These are phyloP conservation scores for Candida maltosa DNA, from an alignment of 805 yeast genomes.

Conservation along the genomic window DNA sequence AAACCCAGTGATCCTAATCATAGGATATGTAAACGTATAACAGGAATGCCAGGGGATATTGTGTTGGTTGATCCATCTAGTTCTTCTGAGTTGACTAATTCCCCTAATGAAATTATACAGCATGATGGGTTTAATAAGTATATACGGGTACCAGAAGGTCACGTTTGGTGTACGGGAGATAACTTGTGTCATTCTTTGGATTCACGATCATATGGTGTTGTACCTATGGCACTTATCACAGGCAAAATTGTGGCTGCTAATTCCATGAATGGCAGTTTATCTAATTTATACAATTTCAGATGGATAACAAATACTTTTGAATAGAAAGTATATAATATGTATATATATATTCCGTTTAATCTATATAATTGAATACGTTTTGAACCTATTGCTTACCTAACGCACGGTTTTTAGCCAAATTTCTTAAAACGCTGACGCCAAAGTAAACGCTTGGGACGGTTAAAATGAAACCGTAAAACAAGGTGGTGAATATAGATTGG, in stretches of 20 bases:
- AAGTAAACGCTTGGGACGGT: conserved; percentile 53
- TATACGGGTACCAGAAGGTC: conserved; percentile 86
- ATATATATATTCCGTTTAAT: not conserved
- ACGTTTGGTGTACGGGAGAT: conserved; percentile 97
- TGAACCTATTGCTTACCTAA: conserved; percentile 15
- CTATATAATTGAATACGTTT: not conserved
- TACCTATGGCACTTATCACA: conserved; percentile 83
- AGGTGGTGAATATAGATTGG: conserved; percentile 57
- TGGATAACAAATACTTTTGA: conserved; percentile 50
- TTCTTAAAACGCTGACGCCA: conserved; percentile 66
- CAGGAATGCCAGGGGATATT: conserved; percentile 95
- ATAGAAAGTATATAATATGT: conserved; percentile 18
- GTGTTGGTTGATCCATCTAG: conserved; percentile 78
- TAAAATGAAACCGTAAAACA: conserved; percentile 45
- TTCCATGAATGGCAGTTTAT: conserved; percentile 46
- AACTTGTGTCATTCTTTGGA: conserved; percentile 84
- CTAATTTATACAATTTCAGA: conserved; percentile 57
- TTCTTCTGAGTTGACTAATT: conserved; percentile 39
- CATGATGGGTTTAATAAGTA: conserved; percentile 50
- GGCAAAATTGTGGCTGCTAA: conserved; percentile 82
- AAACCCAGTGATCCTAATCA: conserved; percentile 88
- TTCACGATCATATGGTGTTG: conserved; percentile 82
- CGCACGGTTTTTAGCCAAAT: conserved; percentile 30
- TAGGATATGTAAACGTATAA: conserved; percentile 86
- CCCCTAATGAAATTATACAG: conserved; percentile 18